Evolutionary conservation across 495 filamentous ascomycete genomes (phyloP).

Genomic region (Letharia columbiana): DNA sequence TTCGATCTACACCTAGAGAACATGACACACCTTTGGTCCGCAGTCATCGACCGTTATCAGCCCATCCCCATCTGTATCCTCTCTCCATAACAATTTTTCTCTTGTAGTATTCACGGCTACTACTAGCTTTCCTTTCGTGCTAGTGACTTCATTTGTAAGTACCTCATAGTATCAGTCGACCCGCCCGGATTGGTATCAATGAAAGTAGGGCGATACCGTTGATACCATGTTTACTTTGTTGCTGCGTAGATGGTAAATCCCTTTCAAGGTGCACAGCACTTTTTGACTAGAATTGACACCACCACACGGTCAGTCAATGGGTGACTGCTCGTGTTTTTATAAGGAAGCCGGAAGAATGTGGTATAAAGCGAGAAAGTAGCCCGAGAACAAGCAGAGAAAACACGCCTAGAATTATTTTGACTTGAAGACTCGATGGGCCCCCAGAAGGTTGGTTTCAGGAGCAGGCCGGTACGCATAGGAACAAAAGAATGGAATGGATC

Average conservation of each 20-base stretch:
- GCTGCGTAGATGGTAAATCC: neutral
- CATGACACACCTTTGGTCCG: conserved; percentile 70
- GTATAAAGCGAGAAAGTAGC: neutral
- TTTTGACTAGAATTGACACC: neutral
- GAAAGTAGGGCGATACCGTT: neutral
- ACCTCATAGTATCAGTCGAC: neutral
- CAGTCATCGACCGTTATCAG: conserved; percentile 95
- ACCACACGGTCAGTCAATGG: neutral
- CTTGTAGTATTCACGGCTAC: conserved; percentile 14
- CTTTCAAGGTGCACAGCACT: neutral
- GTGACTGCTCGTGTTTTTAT: neutral
- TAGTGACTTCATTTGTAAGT: conserved; percentile 6
- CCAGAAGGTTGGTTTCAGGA: neutral
- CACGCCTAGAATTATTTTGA: neutral
- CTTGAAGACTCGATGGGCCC: neutral
- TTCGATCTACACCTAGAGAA: neutral
- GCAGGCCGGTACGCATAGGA: neutral
- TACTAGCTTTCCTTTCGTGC: conserved; percentile 5
- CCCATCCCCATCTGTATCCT: conserved; percentile 85
- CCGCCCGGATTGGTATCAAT: neutral
- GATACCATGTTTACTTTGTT: neutral
- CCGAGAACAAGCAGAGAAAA: neutral
- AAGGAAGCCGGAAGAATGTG: neutral
- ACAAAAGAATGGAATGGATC: neutral
- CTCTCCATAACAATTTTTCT: conserved; percentile 58